Percentiles rank a stretch among this genome's conserved stretches.
Evolutionary conservation across 805 yeast species (phyloP).

Genomic region (Lipomyces yamanashiensis): DNA sequence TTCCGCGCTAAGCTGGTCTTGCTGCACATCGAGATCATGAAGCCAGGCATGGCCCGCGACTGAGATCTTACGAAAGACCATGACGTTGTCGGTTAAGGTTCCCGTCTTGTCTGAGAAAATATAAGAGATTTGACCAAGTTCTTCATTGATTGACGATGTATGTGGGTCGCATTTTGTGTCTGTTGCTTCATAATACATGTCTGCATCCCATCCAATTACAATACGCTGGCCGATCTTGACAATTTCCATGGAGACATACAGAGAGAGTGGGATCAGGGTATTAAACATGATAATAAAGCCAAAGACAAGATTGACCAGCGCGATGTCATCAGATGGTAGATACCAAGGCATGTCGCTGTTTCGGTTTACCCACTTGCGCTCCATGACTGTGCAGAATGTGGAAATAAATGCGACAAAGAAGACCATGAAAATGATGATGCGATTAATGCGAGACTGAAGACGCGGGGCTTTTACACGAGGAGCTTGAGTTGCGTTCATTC

Average conservation of each 20-base stretch:
- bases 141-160: slow-evolving; percentile 94
- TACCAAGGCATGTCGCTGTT: slow-evolving; percentile 66
- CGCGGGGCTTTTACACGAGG: slow-evolving; percentile 94
- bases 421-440: slow-evolving; percentile 87
- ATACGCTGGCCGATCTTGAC: slow-evolving; percentile 86
- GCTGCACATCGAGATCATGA: slow-evolving; percentile 67
- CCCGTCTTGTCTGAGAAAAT: slow-evolving; percentile 97
- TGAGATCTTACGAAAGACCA: slow-evolving; percentile 88
- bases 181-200: slow-evolving; percentile 84
- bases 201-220: slow-evolving; percentile 85
- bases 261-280: slow-evolving; percentile 90
- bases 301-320: slow-evolving; percentile 88
- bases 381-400: slow-evolving; percentile 80
- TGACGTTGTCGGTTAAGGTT: slow-evolving; percentile 89
- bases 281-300: slow-evolving; percentile 97
- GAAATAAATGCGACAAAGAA: slow-evolving; percentile 73
- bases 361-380: slow-evolving; percentile 55
- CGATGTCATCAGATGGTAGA: slow-evolving; percentile 70
- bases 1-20: slow-evolving; percentile 38
- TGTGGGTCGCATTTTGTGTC: slow-evolving; percentile 94
- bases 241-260: slow-evolving; percentile 95
- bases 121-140: slow-evolving; percentile 94
- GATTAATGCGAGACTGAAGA: slow-evolving; percentile 78
- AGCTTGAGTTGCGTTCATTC: slow-evolving; percentile 91
- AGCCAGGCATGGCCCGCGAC: slow-evolving; percentile 89